Base-by-base conservation (phyloP, 1,284 basidiomycete genomes). In the Tilletia indica region DNA sequence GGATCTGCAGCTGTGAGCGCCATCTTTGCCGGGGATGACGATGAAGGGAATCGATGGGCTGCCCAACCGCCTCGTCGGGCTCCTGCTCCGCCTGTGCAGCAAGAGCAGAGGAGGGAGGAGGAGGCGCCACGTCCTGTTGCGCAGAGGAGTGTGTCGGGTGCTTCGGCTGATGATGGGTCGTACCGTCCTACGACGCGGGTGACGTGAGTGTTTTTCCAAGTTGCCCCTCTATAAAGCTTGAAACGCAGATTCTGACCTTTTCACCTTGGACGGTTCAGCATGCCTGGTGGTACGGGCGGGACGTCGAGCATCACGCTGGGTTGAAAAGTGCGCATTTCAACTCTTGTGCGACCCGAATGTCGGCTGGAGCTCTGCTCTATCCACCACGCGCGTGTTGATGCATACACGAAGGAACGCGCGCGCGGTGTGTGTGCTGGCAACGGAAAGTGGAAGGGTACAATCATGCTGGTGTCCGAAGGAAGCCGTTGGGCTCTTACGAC, bases 21-120 rank as follows among this genome's bases (percentile, higher is more conserved):
- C 1, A 74, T 81, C 36, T 81, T 81, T 66, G 78, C 77, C 64
- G 68, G 48, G 2, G 72, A 36, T 21, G 71, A 67, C 39, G 75
- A 76, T 45, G 54, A 78, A 21, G 69, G 70, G 39, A 48, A 61
- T 14, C 14, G 68, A 8, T 67, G 78, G 31, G 70, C 71, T 42
- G 71, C 48, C 16, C 6, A 54, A n/a, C n/a, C 8, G 21, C 21
- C 58, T 63, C 58, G n/a, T 8, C 5, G 58, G 58, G n/a, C 58
- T 19, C n/a, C n/a, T 34, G 58, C n/a, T 9, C n/a, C n/a, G 25
- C 58, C 58, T 6, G 8, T n/a, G 1, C 36, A 11, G 5, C 16
- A 64, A 16, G 34, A 14, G 36, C 36, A 39, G 61, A 14, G 34
- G 36, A 9, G 34, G 36, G 61, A 64, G 61, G 14, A 45, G 42